These are phyloP conservation scores for Lactifluus pinguis DNA, from an alignment of 768 basidiomycete genomes.

Conservation along the genomic window DNA sequence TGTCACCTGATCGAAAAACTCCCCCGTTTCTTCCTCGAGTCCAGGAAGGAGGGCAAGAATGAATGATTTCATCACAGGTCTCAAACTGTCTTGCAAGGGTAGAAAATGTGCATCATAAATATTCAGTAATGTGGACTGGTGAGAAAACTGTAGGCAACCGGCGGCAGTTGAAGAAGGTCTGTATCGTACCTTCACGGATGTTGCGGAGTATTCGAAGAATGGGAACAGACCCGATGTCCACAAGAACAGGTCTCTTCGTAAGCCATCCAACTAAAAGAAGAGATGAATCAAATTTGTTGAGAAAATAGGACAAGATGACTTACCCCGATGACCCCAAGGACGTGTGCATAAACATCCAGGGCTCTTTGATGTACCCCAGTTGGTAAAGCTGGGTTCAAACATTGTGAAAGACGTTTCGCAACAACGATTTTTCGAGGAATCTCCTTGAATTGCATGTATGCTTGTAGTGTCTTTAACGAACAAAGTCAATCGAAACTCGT, in stretches of 20 bases:
- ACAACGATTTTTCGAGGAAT: constrained; percentile 93
- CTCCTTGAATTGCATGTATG: constrained; percentile 89
- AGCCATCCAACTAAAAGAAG: constrained; percentile 61
- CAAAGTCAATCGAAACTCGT: not conserved
- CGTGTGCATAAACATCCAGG: constrained; percentile 88
- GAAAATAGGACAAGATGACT: constrained; percentile 24
- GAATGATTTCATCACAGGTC: constrained; percentile 90
- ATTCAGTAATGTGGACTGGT: constrained; percentile 74
- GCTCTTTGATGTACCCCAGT: constrained; percentile 96
- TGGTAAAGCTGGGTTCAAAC: constrained; percentile 94
- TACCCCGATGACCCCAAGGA: constrained; percentile 86
- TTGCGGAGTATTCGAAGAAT: constrained; percentile 98
- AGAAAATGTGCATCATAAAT: constrained; percentile 92
- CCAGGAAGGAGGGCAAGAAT: constrained; percentile 91
- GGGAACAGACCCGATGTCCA: constrained; percentile 98
- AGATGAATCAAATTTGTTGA: not conserved
- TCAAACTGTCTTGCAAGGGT: constrained; percentile 68
- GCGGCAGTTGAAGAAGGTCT: not conserved
- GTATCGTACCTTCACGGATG: constrained; percentile 76
- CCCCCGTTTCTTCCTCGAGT: constrained; percentile 93
- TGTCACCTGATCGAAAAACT: constrained; percentile 85
- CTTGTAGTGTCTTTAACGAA: constrained; percentile 69
- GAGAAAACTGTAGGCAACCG: not conserved
- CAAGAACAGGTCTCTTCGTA: constrained; percentile 75
- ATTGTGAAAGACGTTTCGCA: constrained; percentile 90